These are phyloP conservation scores for Hysterium pulicare DNA, from an alignment of 2,329 filamentous ascomycete species.

Conservation along the genomic window DNA sequence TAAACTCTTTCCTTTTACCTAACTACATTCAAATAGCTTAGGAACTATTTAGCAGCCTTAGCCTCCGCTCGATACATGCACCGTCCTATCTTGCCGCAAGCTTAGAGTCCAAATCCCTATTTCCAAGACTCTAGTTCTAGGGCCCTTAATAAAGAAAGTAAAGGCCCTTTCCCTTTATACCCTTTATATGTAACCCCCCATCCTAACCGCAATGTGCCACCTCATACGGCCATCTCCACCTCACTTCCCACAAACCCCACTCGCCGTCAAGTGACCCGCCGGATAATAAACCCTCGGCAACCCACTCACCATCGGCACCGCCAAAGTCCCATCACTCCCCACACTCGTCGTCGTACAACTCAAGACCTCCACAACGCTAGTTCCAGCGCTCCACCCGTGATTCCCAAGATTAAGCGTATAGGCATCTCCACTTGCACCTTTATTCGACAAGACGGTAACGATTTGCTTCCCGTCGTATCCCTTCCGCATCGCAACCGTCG, in stretches of 20 bases:
- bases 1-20: no score
- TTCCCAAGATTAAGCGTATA: conserved; percentile 31
- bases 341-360: conserved; percentile 29
- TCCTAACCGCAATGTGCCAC: no score
- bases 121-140: no score
- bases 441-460: conserved; percentile 45
- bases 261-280: conserved; percentile 10
- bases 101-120: no score
- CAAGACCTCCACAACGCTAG: conserved; percentile 30
- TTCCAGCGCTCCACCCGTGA: conserved; percentile 24
- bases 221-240: no score
- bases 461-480: conserved; percentile 41
- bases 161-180: no score
- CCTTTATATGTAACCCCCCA: no score
- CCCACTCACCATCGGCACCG: conserved; percentile 34
- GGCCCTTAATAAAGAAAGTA: no score
- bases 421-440: conserved; percentile 28
- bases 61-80: no score
- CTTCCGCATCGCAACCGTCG: conserved; percentile 46
- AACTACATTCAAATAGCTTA: no score
- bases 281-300: conserved; percentile 37
- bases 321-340: conserved; percentile 20
- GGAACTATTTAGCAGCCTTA: no score
- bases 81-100: no score
- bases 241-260: conserved; percentile 16